These are phyloP conservation scores for Ulmus americana DNA, from an alignment of 331 rosid genomes.

Conservation along the genomic window DNA sequence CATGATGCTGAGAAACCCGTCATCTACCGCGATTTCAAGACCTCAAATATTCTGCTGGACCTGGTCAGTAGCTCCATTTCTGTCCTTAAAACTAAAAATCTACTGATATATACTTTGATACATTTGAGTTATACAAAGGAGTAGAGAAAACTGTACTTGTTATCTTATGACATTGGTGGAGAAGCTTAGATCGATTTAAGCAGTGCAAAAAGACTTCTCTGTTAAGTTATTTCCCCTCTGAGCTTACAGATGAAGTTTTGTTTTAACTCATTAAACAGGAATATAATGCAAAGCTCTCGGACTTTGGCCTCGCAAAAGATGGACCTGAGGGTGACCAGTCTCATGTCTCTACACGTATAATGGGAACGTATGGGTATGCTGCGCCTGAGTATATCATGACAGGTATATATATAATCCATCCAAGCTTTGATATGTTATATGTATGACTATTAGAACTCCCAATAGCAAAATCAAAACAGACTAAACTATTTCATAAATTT, in stretches of 20 bases:
- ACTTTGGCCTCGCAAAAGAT: conserved; percentile 96
- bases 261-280: conserved; percentile 50
- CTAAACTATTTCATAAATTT: too few species aligned
- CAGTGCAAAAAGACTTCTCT: not conserved
- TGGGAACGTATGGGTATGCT: conserved; percentile 99
- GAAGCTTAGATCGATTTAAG: not conserved
- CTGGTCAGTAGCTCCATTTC: conserved; percentile 41
- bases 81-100: not conserved
- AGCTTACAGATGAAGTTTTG: not conserved
- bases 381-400: conserved; percentile 98
- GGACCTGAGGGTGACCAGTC: conserved; percentile 98
- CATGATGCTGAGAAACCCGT: conserved; percentile 97
- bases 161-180: not conserved
- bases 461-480: too few species aligned
- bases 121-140: not conserved
- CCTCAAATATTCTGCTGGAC: conserved; percentile 85
- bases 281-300: conserved; percentile 92
- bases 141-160: too few species aligned
- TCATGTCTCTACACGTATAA: conserved; percentile 90
- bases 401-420: conserved; percentile 36
- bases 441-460: too few species aligned
- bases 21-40: conserved; percentile 94
- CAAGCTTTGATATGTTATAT: not conserved
- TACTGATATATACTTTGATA: not conserved
- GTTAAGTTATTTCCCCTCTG: not conserved